Evolutionary conservation across 1,284 basidiomycete genomes (phyloP).

Genomic region (Malassezia pachydermatis): DNA sequence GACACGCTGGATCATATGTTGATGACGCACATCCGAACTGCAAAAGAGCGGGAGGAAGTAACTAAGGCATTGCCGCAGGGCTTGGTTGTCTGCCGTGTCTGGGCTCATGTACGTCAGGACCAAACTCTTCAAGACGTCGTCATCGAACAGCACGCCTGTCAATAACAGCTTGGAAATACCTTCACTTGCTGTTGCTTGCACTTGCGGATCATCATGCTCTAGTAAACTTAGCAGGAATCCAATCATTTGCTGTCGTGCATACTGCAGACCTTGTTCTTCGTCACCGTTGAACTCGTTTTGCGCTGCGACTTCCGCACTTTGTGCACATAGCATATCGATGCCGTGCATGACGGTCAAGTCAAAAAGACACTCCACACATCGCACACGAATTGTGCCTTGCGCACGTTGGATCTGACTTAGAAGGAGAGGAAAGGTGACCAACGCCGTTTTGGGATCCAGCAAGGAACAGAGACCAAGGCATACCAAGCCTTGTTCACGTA

Average conservation of each 20-base stretch:
- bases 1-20: conserved; percentile 67
- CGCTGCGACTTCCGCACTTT: conserved; percentile 26
- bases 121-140: conserved; percentile 60
- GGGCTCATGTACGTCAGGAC: conserved; percentile 78
- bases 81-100: conserved; percentile 71
- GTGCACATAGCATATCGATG: conserved; percentile 59
- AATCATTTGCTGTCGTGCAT: conserved; percentile 35
- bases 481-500: conserved; percentile 76
- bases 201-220: conserved; percentile 57
- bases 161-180: conserved; percentile 85
- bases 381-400: conserved; percentile 66
- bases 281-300: conserved; percentile 16
- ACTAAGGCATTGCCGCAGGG: conserved; percentile 79
- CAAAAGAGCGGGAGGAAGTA: conserved; percentile 95
- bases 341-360: conserved; percentile 86
- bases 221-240: conserved; percentile 50
- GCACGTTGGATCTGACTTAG: conserved; percentile 70
- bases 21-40: conserved; percentile 71
- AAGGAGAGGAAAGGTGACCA: conserved; percentile 82
- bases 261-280: conserved; percentile 15
- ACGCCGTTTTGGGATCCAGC: conserved; percentile 78
- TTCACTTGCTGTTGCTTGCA: conserved; percentile 69
- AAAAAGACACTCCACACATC: conserved; percentile 75
- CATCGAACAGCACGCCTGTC: conserved; percentile 54
- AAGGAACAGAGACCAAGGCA: conserved; percentile 81